Evolutionary conservation across 495 filamentous ascomycete species (phyloP).

Genomic region (Amphirosellinia nigrospora): DNA sequence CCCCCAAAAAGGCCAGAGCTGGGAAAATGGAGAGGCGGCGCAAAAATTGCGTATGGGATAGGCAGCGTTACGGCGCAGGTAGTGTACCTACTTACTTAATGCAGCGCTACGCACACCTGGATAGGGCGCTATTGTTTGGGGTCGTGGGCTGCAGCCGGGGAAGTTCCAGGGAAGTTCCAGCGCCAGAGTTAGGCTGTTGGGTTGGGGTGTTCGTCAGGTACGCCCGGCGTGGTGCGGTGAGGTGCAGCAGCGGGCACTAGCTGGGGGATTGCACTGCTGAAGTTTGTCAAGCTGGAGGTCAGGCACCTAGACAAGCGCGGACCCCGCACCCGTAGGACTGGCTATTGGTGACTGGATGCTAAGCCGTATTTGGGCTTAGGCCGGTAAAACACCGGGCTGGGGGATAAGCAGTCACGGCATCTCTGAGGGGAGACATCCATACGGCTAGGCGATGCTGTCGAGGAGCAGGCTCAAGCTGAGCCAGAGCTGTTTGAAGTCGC

Average conservation of each 20-base stretch:
- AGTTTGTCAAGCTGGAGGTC: not conserved
- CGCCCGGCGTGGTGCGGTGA: not conserved
- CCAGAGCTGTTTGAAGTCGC: not conserved
- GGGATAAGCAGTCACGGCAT: not conserved
- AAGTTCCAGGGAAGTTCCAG: constrained; percentile 15
- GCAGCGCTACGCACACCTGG: not conserved
- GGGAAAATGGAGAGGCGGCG: constrained; percentile 41
- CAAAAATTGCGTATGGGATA: constrained; percentile 22
- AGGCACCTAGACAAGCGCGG: not conserved
- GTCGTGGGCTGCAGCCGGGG: not conserved
- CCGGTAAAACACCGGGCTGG: constrained; percentile 18
- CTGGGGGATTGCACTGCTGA: not conserved
- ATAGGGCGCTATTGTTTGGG: not conserved
- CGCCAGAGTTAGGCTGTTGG: not conserved
- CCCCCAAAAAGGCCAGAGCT: constrained; percentile 10
- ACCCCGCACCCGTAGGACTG: constrained; percentile 18
- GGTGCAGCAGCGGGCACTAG: not conserved
- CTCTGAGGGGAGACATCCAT: constrained; percentile 17
- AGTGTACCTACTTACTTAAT: not conserved
- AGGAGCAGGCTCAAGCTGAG: not conserved
- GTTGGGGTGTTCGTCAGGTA: not conserved
- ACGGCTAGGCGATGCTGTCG: constrained; percentile 13
- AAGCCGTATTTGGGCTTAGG: not conserved
- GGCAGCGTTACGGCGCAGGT: not conserved
- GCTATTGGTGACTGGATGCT: not conserved